Evolutionary conservation across 176 grass and related monocot genomes (phyloP), one percentile per base, ranked within the genome.

Genomic region (Rhipidocladum racemiflorum): DNA sequence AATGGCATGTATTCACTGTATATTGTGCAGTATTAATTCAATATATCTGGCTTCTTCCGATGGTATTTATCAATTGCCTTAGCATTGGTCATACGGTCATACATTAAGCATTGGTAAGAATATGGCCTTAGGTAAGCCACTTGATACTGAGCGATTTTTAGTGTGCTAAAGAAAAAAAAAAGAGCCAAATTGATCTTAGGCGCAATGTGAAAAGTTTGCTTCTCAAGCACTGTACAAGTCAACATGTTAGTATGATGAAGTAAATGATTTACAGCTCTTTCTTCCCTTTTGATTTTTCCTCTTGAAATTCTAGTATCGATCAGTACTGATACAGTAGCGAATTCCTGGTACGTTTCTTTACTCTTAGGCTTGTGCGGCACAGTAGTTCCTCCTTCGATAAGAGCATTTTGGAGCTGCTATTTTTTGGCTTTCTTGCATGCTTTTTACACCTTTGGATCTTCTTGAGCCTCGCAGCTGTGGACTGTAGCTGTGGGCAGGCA

Each of bases 341-440:
- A 43, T 79, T 79, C 42, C 11, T 54, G 23, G 55, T 63, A 10
- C 42, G 28, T 46, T 13, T 79, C 35, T 46, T 5, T n/a, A n/a
- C n/a, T n/a, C n/a, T n/a, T n/a, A n/a, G n/a, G n/a, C n/a, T n/a
- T n/a, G 6, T 55, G 43, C 15, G 28, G 28, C 54, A 61, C 43
- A 51, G 54, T 70, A 42, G 64, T 70, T 62, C 54, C 3, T 57
- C 15, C 28, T 66, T n/a, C 1, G 14, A 34, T 35, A 54, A 23
- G 51, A 9, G 20, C 17, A 21, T 46, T 61, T 67, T 61, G 34
- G 76, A 23, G 69, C 32, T 75, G 18, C 46, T 55, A 14, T 10
- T 5, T 40, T 45, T 85, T 82, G 36, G 85, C 77, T 65, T 63
- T 36, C 65, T 59, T 85, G 54, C 70, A 81, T 62, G 70, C 64